Conservation (phyloP, 768 basidiomycete species). For the Lepiota subincarnata region DNA sequence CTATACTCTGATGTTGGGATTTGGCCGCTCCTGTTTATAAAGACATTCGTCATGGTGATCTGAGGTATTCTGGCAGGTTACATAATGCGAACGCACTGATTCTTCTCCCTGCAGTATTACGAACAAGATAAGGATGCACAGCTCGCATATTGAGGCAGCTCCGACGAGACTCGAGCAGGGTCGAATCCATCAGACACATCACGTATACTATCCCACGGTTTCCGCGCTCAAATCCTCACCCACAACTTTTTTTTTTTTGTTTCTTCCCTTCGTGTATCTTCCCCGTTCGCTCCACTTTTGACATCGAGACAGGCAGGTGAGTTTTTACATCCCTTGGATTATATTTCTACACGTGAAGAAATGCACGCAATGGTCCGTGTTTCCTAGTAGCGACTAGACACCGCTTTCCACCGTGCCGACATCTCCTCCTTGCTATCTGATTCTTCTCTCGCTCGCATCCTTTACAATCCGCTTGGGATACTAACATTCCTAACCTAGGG, state of each 20-base stretch:
- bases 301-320: neutral
- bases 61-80: too few species aligned
- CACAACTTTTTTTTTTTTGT: neutral
- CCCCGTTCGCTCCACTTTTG: neutral
- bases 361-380: slow-evolving; percentile 89
- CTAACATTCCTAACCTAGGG: too few species aligned
- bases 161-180: too few species aligned
- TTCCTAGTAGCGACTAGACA: slow-evolving; percentile 95
- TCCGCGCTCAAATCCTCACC: neutral
- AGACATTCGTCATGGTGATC: too few species aligned
- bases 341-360: slow-evolving; percentile 48
- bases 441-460: slow-evolving; percentile 14
- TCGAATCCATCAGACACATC: neutral
- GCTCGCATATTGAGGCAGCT: too few species aligned
- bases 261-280: slow-evolving; percentile 3
- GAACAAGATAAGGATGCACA: too few species aligned
- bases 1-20: too few species aligned
- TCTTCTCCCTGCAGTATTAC: too few species aligned
- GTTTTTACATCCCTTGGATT: slow-evolving; percentile 4
- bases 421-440: slow-evolving; percentile 70
- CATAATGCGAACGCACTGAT: too few species aligned
- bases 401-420: slow-evolving; percentile 76
- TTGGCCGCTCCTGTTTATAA: too few species aligned
- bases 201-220: neutral
- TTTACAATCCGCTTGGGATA: neutral